Conservation (phyloP, 2,329 filamentous ascomycete genomes). For the Aspergillus ochraceoroseus region DNA sequence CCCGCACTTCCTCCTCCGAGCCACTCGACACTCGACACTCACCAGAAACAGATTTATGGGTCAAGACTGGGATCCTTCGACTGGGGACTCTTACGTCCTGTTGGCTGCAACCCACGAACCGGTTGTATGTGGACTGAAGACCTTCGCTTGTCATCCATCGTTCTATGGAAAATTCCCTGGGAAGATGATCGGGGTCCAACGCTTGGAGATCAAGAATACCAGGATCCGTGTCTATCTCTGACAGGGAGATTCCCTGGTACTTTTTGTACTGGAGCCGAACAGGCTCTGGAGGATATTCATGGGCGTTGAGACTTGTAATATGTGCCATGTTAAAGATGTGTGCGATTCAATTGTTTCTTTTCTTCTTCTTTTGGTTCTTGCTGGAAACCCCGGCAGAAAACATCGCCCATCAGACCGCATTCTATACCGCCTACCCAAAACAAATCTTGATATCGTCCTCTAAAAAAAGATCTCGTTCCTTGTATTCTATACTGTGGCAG, state of each 20-base stretch:
- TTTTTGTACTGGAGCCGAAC: slow-evolving; percentile 70
- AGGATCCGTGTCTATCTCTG: slow-evolving; percentile 50
- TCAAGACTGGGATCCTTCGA: slow-evolving; percentile 34
- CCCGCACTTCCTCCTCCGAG: too few relatives aligned
- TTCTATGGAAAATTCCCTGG: slow-evolving; percentile 26
- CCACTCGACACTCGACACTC: slow-evolving; percentile 26
- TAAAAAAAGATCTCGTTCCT: too few relatives aligned
- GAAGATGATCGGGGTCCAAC: slow-evolving; percentile 34
- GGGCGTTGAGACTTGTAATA: slow-evolving; percentile 58
- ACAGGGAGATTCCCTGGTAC: slow-evolving; percentile 58
- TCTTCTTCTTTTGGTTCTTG: too few relatives aligned
- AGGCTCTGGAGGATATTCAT: slow-evolving; percentile 68
- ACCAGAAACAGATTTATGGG: slow-evolving; percentile 37
- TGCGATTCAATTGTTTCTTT: too few relatives aligned
- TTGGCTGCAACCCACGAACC: slow-evolving; percentile 28
- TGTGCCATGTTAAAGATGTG: slow-evolving; percentile 23
- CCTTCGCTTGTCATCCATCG: slow-evolving; percentile 29
- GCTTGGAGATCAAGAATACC: slow-evolving; percentile 54
- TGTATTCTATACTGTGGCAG: too few relatives aligned
- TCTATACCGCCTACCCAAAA: neutral
- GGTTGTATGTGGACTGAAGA: slow-evolving; percentile 31
- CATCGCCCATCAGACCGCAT: neutral
- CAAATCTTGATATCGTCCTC: neutral
- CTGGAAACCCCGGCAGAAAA: neutral
- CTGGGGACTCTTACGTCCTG: slow-evolving; percentile 13